Base-by-base conservation (phyloP, 2,329 filamentous ascomycete species). In the Monilinia laxa region DNA sequence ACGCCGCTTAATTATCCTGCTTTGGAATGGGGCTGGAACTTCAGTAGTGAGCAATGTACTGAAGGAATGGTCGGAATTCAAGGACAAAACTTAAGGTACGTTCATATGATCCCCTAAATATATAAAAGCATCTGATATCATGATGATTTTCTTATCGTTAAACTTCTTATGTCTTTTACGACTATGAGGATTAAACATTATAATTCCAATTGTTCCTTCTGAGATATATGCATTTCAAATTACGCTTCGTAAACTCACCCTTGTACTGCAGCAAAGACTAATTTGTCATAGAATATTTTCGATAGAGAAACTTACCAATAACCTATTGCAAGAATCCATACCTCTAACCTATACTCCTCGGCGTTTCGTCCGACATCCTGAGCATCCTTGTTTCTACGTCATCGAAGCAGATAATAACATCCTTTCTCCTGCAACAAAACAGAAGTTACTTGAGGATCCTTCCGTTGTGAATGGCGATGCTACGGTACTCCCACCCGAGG, bases 201-300 rank as follows among this genome's bases (percentile, higher is more conserved):
- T 75, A 81, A 82, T 83, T 84, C 88, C 92, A 96, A 96, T 96
- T 96, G 93, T 96, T 96, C 92, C 92, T 96, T 88, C 93, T 96
- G 93, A 96, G 78, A 70, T 78, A 79, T 72, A 69, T 69, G 31
- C 31, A 53, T 58, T 75, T 72, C 66, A 71, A 66, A 64, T n/a
- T 45, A 52, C 54, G 38, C 49, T 69, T 25, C 23, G 23, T 62
- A 66, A 16, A 28, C 38, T 14, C 47, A 58, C 14, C 38, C n/a
- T 38, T n/a, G 18, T 38, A n/a, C 4, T 18, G 25, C 20, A 57
- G 20, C 11, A 60, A 75, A 66, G 59, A 23, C 76, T 80, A 77
- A 85, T 73, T 70, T 70, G 40, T 31, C n/a, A 23, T 68, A 89
- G 93, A 73, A 97, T 98, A 68, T 97, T 98, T 77, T 91, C 91